Evolutionary conservation across 2,329 filamentous ascomycete genomes (phyloP), one percentile per base, ranked within the genome.

Genomic region (Ophiostoma quercus): DNA sequence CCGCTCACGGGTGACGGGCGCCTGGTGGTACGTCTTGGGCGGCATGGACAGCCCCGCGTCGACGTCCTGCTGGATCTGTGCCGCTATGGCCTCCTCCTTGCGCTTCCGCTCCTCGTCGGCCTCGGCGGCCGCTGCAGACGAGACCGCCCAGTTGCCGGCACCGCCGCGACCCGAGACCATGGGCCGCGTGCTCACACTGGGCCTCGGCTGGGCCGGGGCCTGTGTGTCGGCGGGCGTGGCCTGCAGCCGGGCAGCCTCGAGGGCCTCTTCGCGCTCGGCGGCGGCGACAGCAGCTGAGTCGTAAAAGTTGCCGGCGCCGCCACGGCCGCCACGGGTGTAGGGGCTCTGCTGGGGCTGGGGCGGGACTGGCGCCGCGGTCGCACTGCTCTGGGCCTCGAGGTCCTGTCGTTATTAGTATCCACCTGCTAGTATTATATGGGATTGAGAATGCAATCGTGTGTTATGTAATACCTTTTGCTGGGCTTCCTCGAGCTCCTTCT

Each of bases 301-400:
- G 68, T 82, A 76, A 75, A 84, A 87, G 79, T 90, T 90, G 51
- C 87, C 87, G 0, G 87, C 86, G 25, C 87, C 87, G 73, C 87
- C 87, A 71, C 87, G 84, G 69, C 87, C 87, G 47, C 78, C 79
- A 54, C 81, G 78, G 29, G 79, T 74, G 77, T 83, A 82, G 2
- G 69, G 67, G 12, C 68, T 41, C 22, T 67, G 74, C 74, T 74
- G 73, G 73, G 71, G 74, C 70, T 71, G 75, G 62, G 69, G 69
- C 74, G 71, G 73, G 22, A 47, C 34, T 16, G 54, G 32, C 34
- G 69, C 65, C 66, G 57, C 41, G 39, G 60, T 32, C 2, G 43
- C 32, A 11, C 19, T 47, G 1, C 8, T 74, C 70, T 81, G 80
- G 47, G 80, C 77, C 75, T 83, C 80, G 67, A 80, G 76, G 70